Conservation (phyloP, 805 yeast species). For the Candida nemodendra region DNA sequence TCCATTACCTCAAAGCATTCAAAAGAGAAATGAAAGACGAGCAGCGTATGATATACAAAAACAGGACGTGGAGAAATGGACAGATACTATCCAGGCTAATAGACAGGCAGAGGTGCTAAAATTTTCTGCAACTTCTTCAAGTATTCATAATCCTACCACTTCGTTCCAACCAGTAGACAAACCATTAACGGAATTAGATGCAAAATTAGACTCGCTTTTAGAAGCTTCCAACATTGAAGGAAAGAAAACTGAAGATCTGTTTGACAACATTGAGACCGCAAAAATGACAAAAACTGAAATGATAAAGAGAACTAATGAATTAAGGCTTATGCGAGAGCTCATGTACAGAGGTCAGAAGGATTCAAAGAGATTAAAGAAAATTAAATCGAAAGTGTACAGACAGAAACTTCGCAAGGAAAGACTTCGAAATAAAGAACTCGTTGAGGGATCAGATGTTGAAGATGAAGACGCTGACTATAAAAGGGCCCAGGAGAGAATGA, state of each 20-base stretch:
- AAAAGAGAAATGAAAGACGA: conserved; percentile 77
- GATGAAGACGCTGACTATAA: conserved; percentile 67
- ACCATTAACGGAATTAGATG: conserved; percentile 62
- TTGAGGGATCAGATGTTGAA: conserved; percentile 55
- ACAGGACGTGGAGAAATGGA: conserved; percentile 86
- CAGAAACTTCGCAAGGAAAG: conserved; percentile 84
- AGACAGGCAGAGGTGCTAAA: conserved; percentile 81
- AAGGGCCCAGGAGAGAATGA: conserved; percentile 91
- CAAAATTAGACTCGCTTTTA: conserved; percentile 58
- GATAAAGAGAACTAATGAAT: conserved; percentile 70
- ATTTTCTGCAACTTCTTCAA: conserved; percentile 59
- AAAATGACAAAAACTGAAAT: conserved; percentile 79
- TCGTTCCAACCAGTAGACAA: conserved; percentile 51
- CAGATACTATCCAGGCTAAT: conserved; percentile 73
- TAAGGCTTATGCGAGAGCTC: conserved; percentile 89
- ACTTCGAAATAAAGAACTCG: conserved; percentile 63
- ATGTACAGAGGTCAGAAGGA: conserved; percentile 94
- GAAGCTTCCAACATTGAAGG: conserved; percentile 65
- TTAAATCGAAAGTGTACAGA: conserved; percentile 87
- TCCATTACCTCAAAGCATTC: conserved; percentile 84
- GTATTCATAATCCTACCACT: conserved; percentile 47
- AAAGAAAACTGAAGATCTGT: conserved; percentile 74
- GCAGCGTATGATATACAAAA: conserved; percentile 91
- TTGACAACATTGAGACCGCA: conserved; percentile 83
- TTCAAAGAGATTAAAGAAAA: conserved; percentile 89